Evolutionary conservation across 1,139 yeast species (phyloP), one percentile per base, ranked within the genome.

Genomic region (Pneumocystis jirovecii): DNA sequence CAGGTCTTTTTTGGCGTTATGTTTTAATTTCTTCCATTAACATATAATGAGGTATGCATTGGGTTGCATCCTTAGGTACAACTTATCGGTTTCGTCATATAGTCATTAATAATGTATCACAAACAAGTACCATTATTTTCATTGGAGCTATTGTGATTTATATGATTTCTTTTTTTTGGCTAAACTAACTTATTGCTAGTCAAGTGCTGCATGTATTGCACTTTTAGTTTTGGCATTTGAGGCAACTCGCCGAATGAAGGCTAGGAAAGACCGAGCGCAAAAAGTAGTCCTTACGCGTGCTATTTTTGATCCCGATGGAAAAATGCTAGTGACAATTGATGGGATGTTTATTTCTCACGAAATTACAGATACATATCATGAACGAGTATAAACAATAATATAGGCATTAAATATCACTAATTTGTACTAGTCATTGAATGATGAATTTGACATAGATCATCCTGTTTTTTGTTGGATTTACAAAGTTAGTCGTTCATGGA

Each of bases 391-490:
- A n/a, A 25, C 4, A 50, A 19, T 12, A 50, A 25, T 25, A 21
- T 25, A 25, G 25, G 5, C 1, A 8, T 44, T n/a, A 50, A 50
- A 10, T 29, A 12, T 25, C 4, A 25, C 57, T 50, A 4, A 50
- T 25, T 15, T 17, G 3, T 50, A 25, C 25, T 21, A 50, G 57
- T 63, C 66, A 34, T 25, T 35, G 10, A 44, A 39, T 15, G 62
- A 63, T 34, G 40, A 40, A 44, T 56, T 64, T 35, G 64, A 64
- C 4, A 19, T 61, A 17, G 37, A 62, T 15, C 37, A 45, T 19
- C 40, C 65, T 34, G 57, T 56, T 21, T 64, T 64, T 31, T 44
- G 35, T 17, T 64, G 66, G 66, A 64, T 64, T 60, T 65, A 42
- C 61, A 37, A 44, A 34, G 66, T 61, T 21, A 62, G 65, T 25